These are phyloP conservation scores for Coccomyxa sp. DNA, from an alignment of 139 green algal species.

Conservation along the genomic window DNA sequence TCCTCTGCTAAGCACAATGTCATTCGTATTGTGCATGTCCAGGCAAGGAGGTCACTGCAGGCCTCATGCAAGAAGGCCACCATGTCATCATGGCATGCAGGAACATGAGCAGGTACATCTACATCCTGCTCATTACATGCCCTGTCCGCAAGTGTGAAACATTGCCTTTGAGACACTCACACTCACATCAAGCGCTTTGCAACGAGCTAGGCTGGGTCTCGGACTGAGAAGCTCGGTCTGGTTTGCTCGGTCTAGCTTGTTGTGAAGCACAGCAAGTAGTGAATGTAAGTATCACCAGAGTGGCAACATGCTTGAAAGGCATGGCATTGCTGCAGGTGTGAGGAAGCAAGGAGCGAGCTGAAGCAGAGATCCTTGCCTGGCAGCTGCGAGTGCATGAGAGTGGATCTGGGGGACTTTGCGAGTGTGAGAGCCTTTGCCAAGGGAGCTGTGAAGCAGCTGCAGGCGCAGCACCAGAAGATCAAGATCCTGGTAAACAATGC, in stretches of 20 bases:
- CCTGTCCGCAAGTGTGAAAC: background rate
- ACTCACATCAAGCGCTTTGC: background rate
- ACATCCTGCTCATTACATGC: background rate
- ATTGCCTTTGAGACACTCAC: background rate
- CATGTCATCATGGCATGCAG: slow-evolving; percentile 62
- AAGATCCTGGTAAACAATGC: slow-evolving; percentile 63
- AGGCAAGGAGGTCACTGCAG: slow-evolving; percentile 48
- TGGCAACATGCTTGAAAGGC: background rate
- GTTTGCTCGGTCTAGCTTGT: too few species aligned
- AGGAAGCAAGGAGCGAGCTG: slow-evolving; percentile 27
- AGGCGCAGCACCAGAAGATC: slow-evolving; percentile 6
- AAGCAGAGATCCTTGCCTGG: background rate
- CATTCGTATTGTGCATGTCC: background rate
- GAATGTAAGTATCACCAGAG: background rate
- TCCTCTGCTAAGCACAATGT: background rate
- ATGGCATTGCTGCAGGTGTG: slow-evolving; percentile 17
- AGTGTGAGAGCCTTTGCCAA: slow-evolving; percentile 43
- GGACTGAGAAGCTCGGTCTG: background rate
- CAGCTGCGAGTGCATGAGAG: slow-evolving; percentile 26
- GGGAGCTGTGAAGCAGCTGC: background rate
- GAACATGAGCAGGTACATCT: slow-evolving; percentile 9
- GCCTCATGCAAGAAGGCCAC: slow-evolving; percentile 42
- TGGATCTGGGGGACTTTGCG: slow-evolving; percentile 47
- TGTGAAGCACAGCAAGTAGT: background rate
- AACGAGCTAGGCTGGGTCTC: background rate